Percentiles rank a stretch among this genome's conserved stretches.
These are phyloP conservation scores for Uromyces viciae-fabae DNA, from an alignment of 1,284 basidiomycete genomes.

Conservation along the genomic window DNA sequence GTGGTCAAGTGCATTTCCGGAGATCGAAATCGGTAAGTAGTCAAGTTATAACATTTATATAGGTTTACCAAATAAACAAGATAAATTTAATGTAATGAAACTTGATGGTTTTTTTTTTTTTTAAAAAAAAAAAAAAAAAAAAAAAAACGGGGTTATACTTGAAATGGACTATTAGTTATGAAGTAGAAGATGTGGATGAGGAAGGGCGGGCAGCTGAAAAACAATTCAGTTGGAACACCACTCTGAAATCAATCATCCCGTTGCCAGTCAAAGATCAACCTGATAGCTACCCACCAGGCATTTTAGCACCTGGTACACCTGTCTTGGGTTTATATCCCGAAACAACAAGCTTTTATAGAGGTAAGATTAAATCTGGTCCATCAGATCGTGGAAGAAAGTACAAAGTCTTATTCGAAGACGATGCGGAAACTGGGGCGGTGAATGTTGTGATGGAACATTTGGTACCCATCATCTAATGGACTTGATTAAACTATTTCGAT, in stretches of 20 bases:
- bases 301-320: slow-evolving; percentile 54
- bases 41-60: too few species aligned
- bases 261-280: slow-evolving; percentile 56
- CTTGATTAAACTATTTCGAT: too few species aligned
- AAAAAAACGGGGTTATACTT: slow-evolving; percentile 51
- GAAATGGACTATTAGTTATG: slow-evolving; percentile 47
- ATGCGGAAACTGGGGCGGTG: slow-evolving; percentile 46
- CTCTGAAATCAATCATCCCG: slow-evolving; percentile 57
- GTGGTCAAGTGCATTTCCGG: slow-evolving; percentile 54
- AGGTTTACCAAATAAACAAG: too few species aligned
- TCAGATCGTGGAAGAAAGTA: slow-evolving; percentile 48
- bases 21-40: slow-evolving; percentile 55
- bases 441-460: slow-evolving; percentile 35
- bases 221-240: slow-evolving; percentile 56
- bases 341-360: slow-evolving; percentile 59
- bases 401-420: slow-evolving; percentile 52
- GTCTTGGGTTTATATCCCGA: slow-evolving; percentile 60
- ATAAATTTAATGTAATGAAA: too few species aligned
- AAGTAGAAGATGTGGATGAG: slow-evolving; percentile 51
- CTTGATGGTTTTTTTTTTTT: too few species aligned
- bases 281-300: slow-evolving; percentile 55
- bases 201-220: slow-evolving; percentile 35
- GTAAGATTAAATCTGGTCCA: slow-evolving; percentile 53
- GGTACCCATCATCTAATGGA: slow-evolving; percentile 23
- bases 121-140: slow-evolving; percentile 52